Evolutionary conservation across 73 alveolate species (phyloP), one percentile per base, ranked within the genome.

Genomic region (Diophrys sp.): DNA sequence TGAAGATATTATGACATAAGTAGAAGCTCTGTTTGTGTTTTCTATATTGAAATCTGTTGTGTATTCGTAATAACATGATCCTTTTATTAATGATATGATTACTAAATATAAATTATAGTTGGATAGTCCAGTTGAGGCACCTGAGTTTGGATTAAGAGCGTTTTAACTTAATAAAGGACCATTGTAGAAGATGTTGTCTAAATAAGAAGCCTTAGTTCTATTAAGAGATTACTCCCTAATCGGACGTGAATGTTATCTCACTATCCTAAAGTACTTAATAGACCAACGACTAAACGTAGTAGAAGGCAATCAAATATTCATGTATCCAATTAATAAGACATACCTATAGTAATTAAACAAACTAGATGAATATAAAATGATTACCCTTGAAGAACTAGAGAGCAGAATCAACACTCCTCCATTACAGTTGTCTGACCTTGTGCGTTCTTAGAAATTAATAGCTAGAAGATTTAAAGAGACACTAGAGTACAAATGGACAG

Each of bases 1-100:
- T 81, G 14, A 73, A 73, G 25, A 84, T 82, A 2, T 2, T 82
- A 1, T 79, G 66, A 23, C 74, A 67, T 66, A 86, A 69, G 87
- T 86, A 0, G 93, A 86, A 68, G 87, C 93, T 23, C 70, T 86
- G 25, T 86, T 70, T 53, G 87, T 86, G 26, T 86, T 68, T 71
- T 86, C 93, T 31, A 74, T 86, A 26, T 81, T 86, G 66, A 86
- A 86, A 55, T 54, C 82, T 30, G 66, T 86, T 5, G 73, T 86
- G 1, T 80, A 33, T 73, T 55, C 86, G n/a, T 80, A 86, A 67
- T 56, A 53, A 29, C 77, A 79, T 23, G 93, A 86, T 55, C 85
- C 89, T 0, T 79, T 79, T 62, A 73, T 86, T 24, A 56, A 75
- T 24, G 57, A 86, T 30, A 86, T 86, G 70, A 84, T 86, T 0